These are phyloP conservation scores for Backusella morwellensis DNA, from an alignment of 192 early-diverging fungal species.

Conservation along the genomic window DNA sequence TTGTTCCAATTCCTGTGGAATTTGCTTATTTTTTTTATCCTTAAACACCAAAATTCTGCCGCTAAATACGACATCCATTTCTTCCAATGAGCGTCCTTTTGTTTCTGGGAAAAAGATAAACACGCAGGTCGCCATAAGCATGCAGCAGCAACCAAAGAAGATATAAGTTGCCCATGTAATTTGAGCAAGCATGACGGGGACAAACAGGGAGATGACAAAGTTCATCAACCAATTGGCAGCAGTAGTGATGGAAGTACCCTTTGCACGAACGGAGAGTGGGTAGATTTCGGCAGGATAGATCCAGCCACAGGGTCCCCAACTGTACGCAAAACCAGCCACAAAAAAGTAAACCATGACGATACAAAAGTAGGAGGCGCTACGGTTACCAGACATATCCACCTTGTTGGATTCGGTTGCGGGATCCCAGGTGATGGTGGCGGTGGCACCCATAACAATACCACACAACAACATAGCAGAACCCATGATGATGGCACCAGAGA, in stretches of 20 bases:
- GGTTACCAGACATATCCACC: conserved; percentile 24
- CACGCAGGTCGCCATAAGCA: conserved; percentile 49
- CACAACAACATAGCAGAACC: conserved; percentile 32
- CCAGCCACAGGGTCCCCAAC: conserved; percentile 93
- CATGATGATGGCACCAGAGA: conserved; percentile 72
- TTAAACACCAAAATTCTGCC: conserved; percentile 15
- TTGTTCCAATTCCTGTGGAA: not conserved
- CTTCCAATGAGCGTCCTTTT: conserved; percentile 80
- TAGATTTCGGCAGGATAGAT: conserved; percentile 91
- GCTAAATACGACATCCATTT: conserved; percentile 81
- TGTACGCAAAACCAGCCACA: conserved; percentile 66
- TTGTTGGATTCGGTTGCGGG: conserved; percentile 1
- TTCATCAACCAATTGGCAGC: conserved; percentile 89
- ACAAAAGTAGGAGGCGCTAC: conserved; percentile 23
- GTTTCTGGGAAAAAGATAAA: conserved; percentile 81
- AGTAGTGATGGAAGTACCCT: conserved; percentile 79
- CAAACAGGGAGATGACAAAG: conserved; percentile 69
- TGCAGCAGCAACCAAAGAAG: conserved; percentile 70
- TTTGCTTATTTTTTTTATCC: not conserved
- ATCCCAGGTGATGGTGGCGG: conserved; percentile 35
- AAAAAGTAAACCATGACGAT: conserved; percentile 62
- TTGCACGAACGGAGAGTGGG: conserved; percentile 82
- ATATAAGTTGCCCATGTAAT: conserved; percentile 47
- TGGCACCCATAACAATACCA: conserved; percentile 40
- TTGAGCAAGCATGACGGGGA: conserved; percentile 59